These are phyloP conservation scores for Chondrus crispus DNA, from an alignment of 23 red algal species.

Conservation along the genomic window DNA sequence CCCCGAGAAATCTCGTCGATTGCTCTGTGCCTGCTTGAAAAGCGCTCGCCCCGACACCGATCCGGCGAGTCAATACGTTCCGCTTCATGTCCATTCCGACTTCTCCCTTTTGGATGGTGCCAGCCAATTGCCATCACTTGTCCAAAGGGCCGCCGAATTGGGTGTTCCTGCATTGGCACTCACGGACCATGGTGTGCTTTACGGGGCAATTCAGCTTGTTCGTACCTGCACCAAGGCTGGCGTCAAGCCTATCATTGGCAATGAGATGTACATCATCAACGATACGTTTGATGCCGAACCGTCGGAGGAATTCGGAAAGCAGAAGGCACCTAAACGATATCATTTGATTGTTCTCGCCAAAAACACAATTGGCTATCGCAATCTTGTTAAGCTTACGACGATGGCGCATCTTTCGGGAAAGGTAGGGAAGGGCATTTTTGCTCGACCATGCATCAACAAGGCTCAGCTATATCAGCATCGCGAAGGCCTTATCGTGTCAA, in stretches of 20 bases:
- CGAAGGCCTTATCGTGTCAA: constrained; percentile 88
- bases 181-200: constrained; percentile 93
- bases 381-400: constrained; percentile 82
- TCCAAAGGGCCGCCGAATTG: constrained; percentile 64
- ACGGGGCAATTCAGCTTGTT: constrained; percentile 83
- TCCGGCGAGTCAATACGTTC: constrained; percentile 58
- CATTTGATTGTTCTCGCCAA: constrained; percentile 94
- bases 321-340: constrained; percentile 46
- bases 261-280: constrained; percentile 95
- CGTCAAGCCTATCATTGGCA: constrained; percentile 93
- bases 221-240: constrained; percentile 44
- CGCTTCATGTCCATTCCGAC: constrained; percentile 93
- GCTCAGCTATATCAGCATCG: constrained; percentile 72
- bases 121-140: constrained; percentile 78
- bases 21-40: not conserved
- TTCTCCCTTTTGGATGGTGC: constrained; percentile 94
- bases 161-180: constrained; percentile 82
- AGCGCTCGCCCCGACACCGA: not conserved
- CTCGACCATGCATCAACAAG: constrained; percentile 89
- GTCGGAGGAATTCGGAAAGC: not conserved
- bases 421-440: constrained; percentile 72
- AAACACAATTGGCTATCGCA: constrained; percentile 83
- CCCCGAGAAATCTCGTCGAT: no score
- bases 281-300: constrained; percentile 8
- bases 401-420: constrained; percentile 79